A percentile compares a stretch with the other conserved stretches of the same genome.
phyloP scores from a whole-genome alignment of 225 moss, liverwort and hornwort species.

The Sphagnum tenellum region DNA sequence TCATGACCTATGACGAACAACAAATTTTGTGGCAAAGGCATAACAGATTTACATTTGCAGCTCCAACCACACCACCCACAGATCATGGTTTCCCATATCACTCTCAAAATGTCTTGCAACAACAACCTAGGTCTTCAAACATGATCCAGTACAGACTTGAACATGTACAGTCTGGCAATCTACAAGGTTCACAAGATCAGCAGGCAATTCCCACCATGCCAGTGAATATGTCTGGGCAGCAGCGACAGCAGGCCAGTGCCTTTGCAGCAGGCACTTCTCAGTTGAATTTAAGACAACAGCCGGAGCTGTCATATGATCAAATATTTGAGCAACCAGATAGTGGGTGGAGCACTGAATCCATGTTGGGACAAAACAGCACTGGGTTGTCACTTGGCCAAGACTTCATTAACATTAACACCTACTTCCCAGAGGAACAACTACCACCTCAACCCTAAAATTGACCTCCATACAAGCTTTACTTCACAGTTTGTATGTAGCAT shows the following conservation, averaged over 20 bases:
- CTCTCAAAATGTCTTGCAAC: too few relatives aligned
- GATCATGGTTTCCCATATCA: too few relatives aligned
- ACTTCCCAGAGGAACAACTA: too few relatives aligned
- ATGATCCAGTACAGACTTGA: neutral
- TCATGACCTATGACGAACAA: neutral
- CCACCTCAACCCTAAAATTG: too few relatives aligned
- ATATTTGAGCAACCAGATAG: constrained; percentile 28
- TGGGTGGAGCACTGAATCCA: too few relatives aligned
- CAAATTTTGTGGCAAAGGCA: neutral
- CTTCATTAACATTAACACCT: too few relatives aligned
- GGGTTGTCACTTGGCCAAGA: too few relatives aligned
- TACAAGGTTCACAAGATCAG: constrained; percentile 3
- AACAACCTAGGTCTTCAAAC: too few relatives aligned
- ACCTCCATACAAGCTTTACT: too few relatives aligned
- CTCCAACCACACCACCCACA: neutral
- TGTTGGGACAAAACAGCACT: too few relatives aligned
- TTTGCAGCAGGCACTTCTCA: neutral
- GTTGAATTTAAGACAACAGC: constrained; percentile 1
- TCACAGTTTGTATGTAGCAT: too few relatives aligned
- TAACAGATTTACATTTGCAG: constrained; percentile 2
- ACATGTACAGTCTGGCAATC: constrained; percentile 10
- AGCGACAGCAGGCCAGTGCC: neutral
- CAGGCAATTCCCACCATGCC: constrained; percentile 7
- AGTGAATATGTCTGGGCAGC: neutral
- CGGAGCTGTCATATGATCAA: constrained; percentile 43